Percentiles rank a stretch among this genome's conserved stretches.
Conservation (phyloP, 2,329 filamentous ascomycete species). For the Bipolaris cookei region DNA sequence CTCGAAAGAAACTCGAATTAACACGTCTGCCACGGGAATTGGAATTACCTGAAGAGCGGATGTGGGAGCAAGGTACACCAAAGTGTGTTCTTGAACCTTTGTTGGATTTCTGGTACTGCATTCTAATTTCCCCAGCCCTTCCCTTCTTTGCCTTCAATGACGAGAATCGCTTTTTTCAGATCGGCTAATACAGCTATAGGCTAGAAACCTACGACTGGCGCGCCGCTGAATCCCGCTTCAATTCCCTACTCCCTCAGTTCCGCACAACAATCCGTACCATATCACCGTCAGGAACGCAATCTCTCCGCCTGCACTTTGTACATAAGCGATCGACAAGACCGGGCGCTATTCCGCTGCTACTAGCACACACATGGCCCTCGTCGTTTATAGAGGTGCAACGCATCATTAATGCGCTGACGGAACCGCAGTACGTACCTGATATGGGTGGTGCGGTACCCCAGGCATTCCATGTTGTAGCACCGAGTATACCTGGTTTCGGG, state of each 20-base stretch:
- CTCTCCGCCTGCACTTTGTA: constrained; percentile 68
- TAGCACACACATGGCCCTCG: constrained; percentile 70
- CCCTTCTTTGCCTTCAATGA: background rate
- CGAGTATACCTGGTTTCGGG: constrained; percentile 69
- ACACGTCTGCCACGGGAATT: constrained; percentile 68
- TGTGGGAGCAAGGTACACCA: constrained; percentile 63
- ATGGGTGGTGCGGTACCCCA: constrained; percentile 29
- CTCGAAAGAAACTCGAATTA: constrained; percentile 70
- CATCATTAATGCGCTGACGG: constrained; percentile 61
- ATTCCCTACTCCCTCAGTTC: constrained; percentile 67
- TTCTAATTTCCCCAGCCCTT: background rate
- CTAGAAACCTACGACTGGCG: constrained; percentile 71
- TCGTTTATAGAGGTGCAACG: constrained; percentile 67
- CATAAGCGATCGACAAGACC: constrained; percentile 62
- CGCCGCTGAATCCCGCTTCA: constrained; percentile 63
- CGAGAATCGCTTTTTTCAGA: constrained; percentile 25
- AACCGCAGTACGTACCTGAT: constrained; percentile 55
- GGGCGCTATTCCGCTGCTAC: constrained; percentile 66
- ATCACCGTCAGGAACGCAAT: constrained; percentile 27
- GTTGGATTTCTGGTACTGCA: constrained; percentile 64
- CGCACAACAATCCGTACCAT: constrained; percentile 60
- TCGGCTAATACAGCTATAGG: constrained; percentile 43
- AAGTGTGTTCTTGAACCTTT: constrained; percentile 68
- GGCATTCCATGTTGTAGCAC: constrained; percentile 70
- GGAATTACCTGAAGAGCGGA: constrained; percentile 54